Evolutionary conservation across 2,329 filamentous ascomycete genomes (phyloP).

Genomic region (Hymenoscyphus scutula): DNA sequence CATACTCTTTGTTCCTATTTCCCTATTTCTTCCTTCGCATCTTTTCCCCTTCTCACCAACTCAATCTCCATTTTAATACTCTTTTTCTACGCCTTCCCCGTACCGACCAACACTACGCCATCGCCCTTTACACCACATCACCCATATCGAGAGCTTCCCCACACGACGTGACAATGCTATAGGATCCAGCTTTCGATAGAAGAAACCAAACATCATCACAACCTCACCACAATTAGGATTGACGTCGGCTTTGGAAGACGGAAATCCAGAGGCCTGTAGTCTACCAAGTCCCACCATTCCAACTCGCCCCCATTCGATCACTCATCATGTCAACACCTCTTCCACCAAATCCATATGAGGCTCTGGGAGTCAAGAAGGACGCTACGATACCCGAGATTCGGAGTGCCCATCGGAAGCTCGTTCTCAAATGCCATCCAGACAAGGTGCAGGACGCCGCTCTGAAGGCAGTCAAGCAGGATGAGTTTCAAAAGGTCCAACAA

Average conservation of each 20-base stretch:
- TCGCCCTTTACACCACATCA: constrained; percentile 1
- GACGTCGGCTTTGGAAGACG: too few species aligned
- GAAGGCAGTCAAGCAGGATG: constrained; percentile 75
- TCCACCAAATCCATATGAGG: constrained; percentile 71
- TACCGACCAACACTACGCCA: constrained; percentile 1
- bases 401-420: constrained; percentile 78
- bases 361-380: constrained; percentile 70
- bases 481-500: constrained; percentile 90
- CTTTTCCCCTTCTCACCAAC: constrained; percentile 8
- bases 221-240: neutral
- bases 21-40: constrained; percentile 7
- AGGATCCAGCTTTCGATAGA: neutral
- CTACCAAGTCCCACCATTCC: neutral
- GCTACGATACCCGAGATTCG: constrained; percentile 72
- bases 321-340: constrained; percentile 29
- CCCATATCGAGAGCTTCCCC: neutral
- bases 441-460: constrained; percentile 69
- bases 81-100: neutral
- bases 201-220: neutral
- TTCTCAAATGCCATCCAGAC: constrained; percentile 86
- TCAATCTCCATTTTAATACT: constrained; percentile 8
- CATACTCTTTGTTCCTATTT: neutral
- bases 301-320: constrained; percentile 6
- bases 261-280: too few species aligned
- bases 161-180: neutral